Evolutionary conservation across 805 yeast genomes (phyloP).

Genomic region (Isabelozyma heimii): DNA sequence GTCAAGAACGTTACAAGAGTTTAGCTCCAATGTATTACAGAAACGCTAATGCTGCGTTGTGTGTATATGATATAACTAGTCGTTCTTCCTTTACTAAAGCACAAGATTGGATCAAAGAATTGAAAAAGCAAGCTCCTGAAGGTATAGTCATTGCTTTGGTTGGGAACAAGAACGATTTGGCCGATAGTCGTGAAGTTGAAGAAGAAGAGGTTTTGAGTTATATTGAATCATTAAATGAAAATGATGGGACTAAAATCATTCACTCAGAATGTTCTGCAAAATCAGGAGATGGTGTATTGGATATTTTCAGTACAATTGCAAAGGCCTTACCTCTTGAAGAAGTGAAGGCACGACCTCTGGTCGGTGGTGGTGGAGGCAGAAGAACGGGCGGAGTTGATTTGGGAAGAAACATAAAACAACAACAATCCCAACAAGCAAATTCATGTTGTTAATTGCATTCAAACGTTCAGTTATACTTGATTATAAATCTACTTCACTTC

Average conservation of each 20-base stretch:
- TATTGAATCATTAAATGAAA: slow-evolving; percentile 36
- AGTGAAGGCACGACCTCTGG: slow-evolving; percentile 7
- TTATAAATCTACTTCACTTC: background rate
- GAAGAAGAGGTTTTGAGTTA: slow-evolving; percentile 48
- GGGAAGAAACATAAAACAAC: slow-evolving; percentile 25
- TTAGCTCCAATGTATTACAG: slow-evolving; percentile 83
- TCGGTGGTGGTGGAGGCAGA: slow-evolving; percentile 19
- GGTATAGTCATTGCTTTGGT: slow-evolving; percentile 76
- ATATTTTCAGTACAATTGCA: slow-evolving; percentile 37
- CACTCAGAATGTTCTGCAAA: slow-evolving; percentile 44
- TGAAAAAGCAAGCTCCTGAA: slow-evolving; percentile 75
- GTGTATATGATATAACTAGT: slow-evolving; percentile 74
- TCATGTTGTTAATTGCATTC: slow-evolving; percentile 24
- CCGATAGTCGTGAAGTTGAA: slow-evolving; percentile 43
- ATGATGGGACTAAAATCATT: slow-evolving; percentile 26
- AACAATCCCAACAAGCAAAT: slow-evolving; percentile 13
- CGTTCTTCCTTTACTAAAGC: slow-evolving; percentile 67
- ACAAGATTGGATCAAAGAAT: slow-evolving; percentile 73
- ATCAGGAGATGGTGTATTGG: slow-evolving; percentile 43
- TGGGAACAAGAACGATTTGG: slow-evolving; percentile 75
- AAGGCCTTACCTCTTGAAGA: slow-evolving; percentile 43
- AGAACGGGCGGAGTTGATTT: slow-evolving; percentile 34
- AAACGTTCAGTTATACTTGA: background rate
- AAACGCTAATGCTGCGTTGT: slow-evolving; percentile 68
- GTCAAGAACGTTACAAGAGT: slow-evolving; percentile 76